Evolutionary conservation across 2,329 filamentous ascomycete genomes (phyloP).

Genomic region (Alternaria viburni): DNA sequence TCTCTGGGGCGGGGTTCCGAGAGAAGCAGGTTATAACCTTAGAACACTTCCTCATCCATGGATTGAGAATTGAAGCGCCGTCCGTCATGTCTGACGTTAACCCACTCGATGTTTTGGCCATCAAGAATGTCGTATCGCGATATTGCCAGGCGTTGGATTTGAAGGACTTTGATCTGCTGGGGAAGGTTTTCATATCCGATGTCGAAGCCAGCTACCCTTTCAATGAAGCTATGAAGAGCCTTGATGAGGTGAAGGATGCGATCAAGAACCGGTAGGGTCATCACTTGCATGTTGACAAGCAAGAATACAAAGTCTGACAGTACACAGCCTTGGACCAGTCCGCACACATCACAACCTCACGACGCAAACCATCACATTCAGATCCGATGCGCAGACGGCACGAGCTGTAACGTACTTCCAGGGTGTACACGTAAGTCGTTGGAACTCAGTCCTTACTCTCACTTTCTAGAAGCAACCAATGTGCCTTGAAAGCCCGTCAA

Average conservation of each 20-base stretch:
- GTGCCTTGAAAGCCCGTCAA: neutral
- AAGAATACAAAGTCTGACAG: neutral
- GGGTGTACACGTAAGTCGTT: conserved; percentile 39
- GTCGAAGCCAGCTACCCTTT: conserved; percentile 52
- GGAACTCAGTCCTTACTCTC: neutral
- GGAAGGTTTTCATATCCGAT: conserved; percentile 50
- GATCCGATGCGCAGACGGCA: conserved; percentile 37
- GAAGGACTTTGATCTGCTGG: conserved; percentile 48
- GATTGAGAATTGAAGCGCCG: neutral
- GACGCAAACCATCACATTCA: conserved; percentile 49
- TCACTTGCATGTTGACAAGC: neutral
- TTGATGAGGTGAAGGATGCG: conserved; percentile 39
- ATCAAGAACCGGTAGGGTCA: conserved; percentile 42
- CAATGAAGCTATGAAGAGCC: conserved; percentile 41
- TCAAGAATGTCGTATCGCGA: conserved; percentile 50
- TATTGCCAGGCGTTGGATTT: conserved; percentile 55
- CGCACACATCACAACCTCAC: conserved; percentile 53
- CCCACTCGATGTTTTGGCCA: conserved; percentile 43
- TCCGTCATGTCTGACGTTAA: conserved; percentile 23
- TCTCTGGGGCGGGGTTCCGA: conserved; percentile 14
- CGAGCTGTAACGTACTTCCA: conserved; percentile 51
- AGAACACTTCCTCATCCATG: neutral
- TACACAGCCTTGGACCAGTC: conserved; percentile 47
- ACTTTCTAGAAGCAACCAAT: neutral
- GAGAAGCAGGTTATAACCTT: conserved; percentile 5